Base-by-base conservation (phyloP, 2,329 filamentous ascomycete species). In the Phialophora verrucosa region DNA sequence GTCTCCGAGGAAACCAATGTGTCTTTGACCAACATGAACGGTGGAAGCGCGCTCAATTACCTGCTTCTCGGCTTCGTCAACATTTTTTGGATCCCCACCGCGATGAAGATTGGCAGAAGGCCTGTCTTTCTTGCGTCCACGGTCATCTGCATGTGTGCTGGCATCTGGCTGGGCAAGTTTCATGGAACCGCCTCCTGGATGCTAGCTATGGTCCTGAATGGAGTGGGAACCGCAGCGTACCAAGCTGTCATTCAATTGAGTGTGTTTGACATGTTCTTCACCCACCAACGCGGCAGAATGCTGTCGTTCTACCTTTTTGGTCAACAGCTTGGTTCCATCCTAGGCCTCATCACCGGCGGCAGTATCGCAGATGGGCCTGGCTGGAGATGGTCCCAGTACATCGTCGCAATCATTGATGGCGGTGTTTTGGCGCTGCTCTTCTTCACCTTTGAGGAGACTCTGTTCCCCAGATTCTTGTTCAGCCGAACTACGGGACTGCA, bases 141-240 rank as follows among this genome's bases (percentile, higher is more conserved):
- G 14, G 70, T 85, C 51, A 78, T 87, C 66, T 85, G 83, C 70
- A 77, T 87, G 47, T 81, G 76, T 2, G 82, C 82, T 14, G 82
- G 80, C 31, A 84, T 87, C 65, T 87, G 84, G 86, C 81, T 86
- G 67, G 87, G 86, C 0, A 78, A 78, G 58, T 85, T 87, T 8
- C 83, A 0, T 89, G 90, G 72, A 77, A 79, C 61, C 85, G 83
- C 60, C 88, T 89, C 73, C 87, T 90, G 85, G 87, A 85, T 10
- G 87, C 83, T 60, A 86, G 79, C 63, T 38, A 81, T 82, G 66
- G 79, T 86, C 5, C 77, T 89, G 10, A 88, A 88, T 72, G 87
- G 87, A 0, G 80, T 89, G 51, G 87, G 84, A 7, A 86, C 86
- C 58, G 87, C 79, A 7, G 67, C 80, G 0, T 74, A 73, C 59